Percentiles rank a stretch among this genome's conserved stretches.
These are phyloP conservation scores for Pyricularia sp. DNA, from an alignment of 2,329 filamentous ascomycete species.

Conservation along the genomic window DNA sequence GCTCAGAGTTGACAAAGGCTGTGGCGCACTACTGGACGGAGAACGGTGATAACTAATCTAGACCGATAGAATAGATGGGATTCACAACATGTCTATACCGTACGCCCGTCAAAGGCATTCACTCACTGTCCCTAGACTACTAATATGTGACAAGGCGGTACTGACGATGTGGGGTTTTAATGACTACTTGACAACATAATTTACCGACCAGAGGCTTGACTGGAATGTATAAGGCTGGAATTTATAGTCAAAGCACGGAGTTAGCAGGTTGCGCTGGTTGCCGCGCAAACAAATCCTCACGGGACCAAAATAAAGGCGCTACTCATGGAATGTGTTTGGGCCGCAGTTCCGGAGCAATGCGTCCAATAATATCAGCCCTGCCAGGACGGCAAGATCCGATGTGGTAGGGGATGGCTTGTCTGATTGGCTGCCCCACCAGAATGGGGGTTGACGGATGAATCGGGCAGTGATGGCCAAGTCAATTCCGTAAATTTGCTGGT, in stretches of 20 bases:
- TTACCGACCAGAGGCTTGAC: background rate
- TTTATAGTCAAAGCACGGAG: background rate
- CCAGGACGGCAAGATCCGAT: background rate
- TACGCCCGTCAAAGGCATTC: background rate
- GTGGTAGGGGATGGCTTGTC: background rate
- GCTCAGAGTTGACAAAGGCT: too few relatives aligned
- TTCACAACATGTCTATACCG: background rate
- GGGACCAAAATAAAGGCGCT: background rate
- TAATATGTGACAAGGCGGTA: too few relatives aligned
- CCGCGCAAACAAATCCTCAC: background rate
- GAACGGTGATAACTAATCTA: background rate
- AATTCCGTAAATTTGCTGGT: background rate
- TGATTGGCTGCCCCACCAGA: background rate
- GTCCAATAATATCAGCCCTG: background rate
- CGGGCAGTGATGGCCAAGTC: background rate
- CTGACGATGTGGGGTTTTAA: background rate
- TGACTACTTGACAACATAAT: too few relatives aligned
- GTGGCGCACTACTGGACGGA: too few relatives aligned
- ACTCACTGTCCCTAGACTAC: background rate
- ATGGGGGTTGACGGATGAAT: background rate
- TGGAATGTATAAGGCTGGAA: background rate
- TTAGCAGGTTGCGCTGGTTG: background rate
- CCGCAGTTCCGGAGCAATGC: background rate
- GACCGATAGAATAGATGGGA: background rate
- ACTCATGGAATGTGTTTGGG: background rate